A percentile compares a stretch with the other conserved stretches of the same genome.
Evolutionary conservation across 257 asterid species (phyloP).

Genomic region (Schizonepeta tenuifolia): DNA sequence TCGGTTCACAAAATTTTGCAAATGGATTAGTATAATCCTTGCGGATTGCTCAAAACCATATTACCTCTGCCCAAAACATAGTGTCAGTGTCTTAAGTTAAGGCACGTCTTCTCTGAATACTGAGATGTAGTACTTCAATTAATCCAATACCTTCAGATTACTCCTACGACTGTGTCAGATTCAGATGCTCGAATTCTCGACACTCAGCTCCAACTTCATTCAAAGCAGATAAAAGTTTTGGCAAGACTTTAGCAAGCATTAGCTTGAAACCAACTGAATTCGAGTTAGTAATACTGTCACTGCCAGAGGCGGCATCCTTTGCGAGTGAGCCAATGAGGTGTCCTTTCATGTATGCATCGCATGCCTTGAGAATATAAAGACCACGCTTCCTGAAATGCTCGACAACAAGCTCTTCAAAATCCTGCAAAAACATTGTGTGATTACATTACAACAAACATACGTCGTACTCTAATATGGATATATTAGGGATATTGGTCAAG

Average conservation of each 20-base stretch:
- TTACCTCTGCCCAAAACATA: conserved; percentile 3
- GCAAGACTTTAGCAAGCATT: conserved; percentile 83
- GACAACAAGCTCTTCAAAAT: conserved; percentile 75
- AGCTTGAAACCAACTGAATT: conserved; percentile 95
- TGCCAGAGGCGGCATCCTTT: conserved; percentile 69
- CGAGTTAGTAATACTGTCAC: conserved; percentile 45
- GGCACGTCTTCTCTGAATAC: conserved; percentile 4
- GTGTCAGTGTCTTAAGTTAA: conserved; percentile 3
- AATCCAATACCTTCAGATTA: conserved; percentile 32
- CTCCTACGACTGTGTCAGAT: conserved; percentile 49
- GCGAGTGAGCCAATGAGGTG: conserved; percentile 82
- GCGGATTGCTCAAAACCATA: conserved; percentile 28
- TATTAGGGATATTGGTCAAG: not conserved
- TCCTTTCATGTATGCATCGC: conserved; percentile 95
- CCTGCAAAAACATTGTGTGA: conserved; percentile 50
- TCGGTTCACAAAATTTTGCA: conserved; percentile 32
- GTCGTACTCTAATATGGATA: not conserved
- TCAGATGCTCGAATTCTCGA: conserved; percentile 61
- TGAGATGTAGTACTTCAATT: not conserved
- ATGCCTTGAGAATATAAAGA: conserved; percentile 82
- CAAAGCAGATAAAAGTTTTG: conserved; percentile 68
- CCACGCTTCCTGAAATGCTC: conserved; percentile 90
- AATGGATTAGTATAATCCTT: conserved; percentile 30
- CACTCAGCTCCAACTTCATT: conserved; percentile 78
- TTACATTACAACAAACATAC: not conserved